A percentile compares a stretch with the other conserved stretches of the same genome.
Conservation (phyloP, 2,329 filamentous ascomycete genomes). For the Fusarium temperatum region DNA sequence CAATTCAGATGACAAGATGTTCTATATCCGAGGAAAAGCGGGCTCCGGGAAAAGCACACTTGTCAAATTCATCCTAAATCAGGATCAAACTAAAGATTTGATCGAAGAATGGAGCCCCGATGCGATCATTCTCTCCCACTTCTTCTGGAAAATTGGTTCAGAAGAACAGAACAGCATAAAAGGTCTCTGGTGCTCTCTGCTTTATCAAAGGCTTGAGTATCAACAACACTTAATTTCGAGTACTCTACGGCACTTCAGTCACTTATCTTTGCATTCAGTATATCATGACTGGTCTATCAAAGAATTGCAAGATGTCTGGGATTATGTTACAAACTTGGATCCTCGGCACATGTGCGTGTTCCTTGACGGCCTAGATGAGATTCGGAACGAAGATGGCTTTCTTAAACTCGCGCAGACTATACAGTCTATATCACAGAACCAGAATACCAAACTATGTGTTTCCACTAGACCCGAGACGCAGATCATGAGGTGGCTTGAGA, state of each 20-base stretch:
- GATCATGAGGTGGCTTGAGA: no score
- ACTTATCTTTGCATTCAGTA: fast-evolving
- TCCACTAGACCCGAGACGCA: no score
- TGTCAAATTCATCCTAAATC: not conserved
- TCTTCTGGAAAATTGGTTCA: conserved; percentile 17
- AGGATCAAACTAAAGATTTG: fast-evolving
- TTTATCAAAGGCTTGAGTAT: fast-evolving
- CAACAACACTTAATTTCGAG: fast-evolving
- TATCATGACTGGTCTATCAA: no score
- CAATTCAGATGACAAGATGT: fast-evolving
- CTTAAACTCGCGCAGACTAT: no score
- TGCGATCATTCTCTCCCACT: not conserved
- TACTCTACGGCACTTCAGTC: fast-evolving
- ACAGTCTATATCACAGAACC: no score
- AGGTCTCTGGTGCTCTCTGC: not conserved
- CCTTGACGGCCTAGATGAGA: not conserved
- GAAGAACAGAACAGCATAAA: not conserved
- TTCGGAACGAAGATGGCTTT: not conserved
- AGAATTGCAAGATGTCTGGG: no score
- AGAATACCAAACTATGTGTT: no score
- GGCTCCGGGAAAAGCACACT: fast-evolving
- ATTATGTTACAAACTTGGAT: fast-evolving
- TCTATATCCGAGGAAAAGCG: not conserved
- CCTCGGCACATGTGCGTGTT: fast-evolving
- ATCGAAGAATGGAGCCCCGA: not conserved